Evolutionary conservation across 129 eudicot species (phyloP).

Genomic region (Gnaphalium uliginosum): DNA sequence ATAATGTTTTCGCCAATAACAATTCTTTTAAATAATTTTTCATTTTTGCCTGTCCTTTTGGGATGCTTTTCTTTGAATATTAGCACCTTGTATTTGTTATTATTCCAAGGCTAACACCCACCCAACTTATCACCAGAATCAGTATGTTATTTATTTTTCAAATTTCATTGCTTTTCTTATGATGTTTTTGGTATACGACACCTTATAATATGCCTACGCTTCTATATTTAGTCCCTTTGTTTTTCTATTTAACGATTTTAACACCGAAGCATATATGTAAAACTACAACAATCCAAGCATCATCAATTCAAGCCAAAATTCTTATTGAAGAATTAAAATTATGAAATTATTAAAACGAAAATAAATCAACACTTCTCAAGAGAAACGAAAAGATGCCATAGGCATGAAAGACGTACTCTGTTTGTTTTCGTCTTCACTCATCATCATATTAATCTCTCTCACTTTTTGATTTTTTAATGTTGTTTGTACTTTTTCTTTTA

Average conservation of each 20-base stretch:
- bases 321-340: not conserved
- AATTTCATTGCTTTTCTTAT: not conserved
- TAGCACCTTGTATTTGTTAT: conserved; percentile 22
- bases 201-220: not conserved
- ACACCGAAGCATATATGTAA: not conserved
- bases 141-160: not conserved
- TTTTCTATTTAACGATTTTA: not conserved
- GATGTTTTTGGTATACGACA: not conserved
- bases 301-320: not conserved
- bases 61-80: conserved; percentile 22
- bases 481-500: too few species aligned
- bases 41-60: not conserved
- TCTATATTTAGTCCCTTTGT: not conserved
- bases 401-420: too few species aligned
- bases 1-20: too few species aligned
- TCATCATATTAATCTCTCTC: too few species aligned
- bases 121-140: conserved; percentile 40
- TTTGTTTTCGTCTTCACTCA: too few species aligned
- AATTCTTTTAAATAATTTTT: not conserved
- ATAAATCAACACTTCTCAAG: not conserved
- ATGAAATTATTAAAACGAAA: not conserved
- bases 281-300: not conserved
- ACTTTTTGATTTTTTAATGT: too few species aligned
- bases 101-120: conserved; percentile 29
- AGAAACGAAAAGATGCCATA: too few species aligned